Evolutionary conservation across 805 yeast species (phyloP).

Genomic region (Allodekkera sacchari): DNA sequence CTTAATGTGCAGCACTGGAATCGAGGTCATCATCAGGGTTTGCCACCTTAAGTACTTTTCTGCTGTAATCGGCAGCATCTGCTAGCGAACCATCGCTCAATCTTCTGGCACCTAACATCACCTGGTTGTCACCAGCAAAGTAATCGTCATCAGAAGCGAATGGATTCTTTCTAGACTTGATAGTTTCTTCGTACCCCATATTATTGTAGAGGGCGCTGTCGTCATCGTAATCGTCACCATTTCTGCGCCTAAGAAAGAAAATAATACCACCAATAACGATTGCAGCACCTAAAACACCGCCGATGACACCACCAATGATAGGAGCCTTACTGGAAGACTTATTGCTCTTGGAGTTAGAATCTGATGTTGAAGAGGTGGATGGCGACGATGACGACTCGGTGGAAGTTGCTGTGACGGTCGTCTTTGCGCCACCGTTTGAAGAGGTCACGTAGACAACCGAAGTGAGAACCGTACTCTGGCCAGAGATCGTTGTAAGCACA

Average conservation of each 20-base stretch:
- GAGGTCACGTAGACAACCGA: conserved; percentile 22
- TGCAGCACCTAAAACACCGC: conserved; percentile 26
- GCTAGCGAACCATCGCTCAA: conserved; percentile 81
- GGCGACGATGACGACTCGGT: conserved; percentile 18
- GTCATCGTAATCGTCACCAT: conserved; percentile 22
- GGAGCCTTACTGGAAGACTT: conserved; percentile 22
- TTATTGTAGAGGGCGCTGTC: conserved; percentile 39
- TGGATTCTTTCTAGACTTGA: conserved; percentile 52
- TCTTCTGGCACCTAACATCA: conserved; percentile 75
- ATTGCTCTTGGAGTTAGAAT: conserved; percentile 6
- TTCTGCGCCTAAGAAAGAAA: conserved; percentile 29
- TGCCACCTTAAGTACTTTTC: conserved; percentile 78
- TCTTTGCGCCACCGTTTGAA: conserved; percentile 12
- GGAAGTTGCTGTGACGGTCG: conserved; percentile 7
- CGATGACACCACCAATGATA: conserved; percentile 29
- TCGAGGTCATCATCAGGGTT: conserved; percentile 55
- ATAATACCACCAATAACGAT: conserved; percentile 17
- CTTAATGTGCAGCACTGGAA: too few relatives aligned
- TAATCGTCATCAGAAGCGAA: conserved; percentile 49
- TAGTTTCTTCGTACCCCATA: conserved; percentile 49
- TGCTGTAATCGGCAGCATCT: conserved; percentile 73
- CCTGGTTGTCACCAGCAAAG: conserved; percentile 34
- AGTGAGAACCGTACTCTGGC: conserved; percentile 18
- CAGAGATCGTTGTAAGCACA: conserved; percentile 10
- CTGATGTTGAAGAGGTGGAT: conserved; percentile 5